Evolutionary conservation across 2,329 filamentous ascomycete species (phyloP).

Genomic region (Ophiostoma triangulosporum): DNA sequence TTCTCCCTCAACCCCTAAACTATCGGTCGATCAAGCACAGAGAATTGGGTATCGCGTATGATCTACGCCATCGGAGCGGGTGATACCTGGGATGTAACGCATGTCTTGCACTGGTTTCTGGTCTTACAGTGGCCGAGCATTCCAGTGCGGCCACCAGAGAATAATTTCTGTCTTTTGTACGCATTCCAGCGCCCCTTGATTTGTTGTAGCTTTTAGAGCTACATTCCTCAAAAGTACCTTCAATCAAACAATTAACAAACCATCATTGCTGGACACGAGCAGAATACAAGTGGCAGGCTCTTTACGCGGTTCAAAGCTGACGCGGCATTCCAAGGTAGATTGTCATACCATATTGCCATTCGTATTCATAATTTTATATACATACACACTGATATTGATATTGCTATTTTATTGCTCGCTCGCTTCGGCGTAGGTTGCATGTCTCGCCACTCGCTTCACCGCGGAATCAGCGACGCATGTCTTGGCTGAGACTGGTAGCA

Average conservation of each 20-base stretch:
- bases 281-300: too few species aligned
- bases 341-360: neutral
- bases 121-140: neutral
- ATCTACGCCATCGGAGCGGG: neutral
- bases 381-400: too few species aligned
- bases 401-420: neutral
- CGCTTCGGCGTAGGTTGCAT: neutral
- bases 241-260: too few species aligned
- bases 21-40: neutral
- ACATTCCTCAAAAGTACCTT: too few species aligned
- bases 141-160: neutral
- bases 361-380: too few species aligned
- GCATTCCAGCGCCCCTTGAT: neutral
- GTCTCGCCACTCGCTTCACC: neutral
- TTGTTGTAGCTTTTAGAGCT: neutral
- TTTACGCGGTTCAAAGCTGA: too few species aligned
- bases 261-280: too few species aligned
- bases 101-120: neutral
- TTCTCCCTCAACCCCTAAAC: neutral
- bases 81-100: neutral
- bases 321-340: too few species aligned
- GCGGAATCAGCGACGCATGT: neutral
- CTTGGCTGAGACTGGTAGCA: neutral
- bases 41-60: neutral
- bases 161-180: neutral